These are phyloP conservation scores for Globisporangium middletonii DNA, from an alignment of 352 stramenopile genomes.

Conservation along the genomic window DNA sequence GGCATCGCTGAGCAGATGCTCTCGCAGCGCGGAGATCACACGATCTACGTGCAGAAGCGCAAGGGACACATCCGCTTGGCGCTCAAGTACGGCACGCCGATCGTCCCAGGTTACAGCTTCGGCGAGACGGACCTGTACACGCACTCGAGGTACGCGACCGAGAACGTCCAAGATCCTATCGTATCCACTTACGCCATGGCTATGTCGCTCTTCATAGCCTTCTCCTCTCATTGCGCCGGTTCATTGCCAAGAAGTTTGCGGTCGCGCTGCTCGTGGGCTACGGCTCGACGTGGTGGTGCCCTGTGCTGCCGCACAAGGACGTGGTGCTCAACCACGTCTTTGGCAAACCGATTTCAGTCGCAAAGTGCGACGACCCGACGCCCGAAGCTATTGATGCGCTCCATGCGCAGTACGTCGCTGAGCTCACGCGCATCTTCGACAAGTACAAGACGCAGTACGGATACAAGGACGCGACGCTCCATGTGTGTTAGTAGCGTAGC, in stretches of 20 bases:
- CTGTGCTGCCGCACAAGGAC: conserved; percentile 48
- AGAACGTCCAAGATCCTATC: no score
- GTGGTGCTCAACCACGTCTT: conserved; percentile 68
- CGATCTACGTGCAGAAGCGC: conserved; percentile 72
- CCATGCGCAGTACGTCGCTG: conserved; percentile 54
- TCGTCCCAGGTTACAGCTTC: conserved; percentile 78
- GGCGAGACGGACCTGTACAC: conserved; percentile 83
- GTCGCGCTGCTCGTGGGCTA: conserved; percentile 58
- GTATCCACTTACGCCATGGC: background rate
- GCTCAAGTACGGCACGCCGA: conserved; percentile 64
- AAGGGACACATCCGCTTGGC: conserved; percentile 80
- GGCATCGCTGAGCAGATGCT: conserved; percentile 84
- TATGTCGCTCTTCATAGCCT: conserved; percentile 21
- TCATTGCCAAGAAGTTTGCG: conserved; percentile 60
- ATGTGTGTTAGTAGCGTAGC: conserved; percentile 32
- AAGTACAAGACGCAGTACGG: conserved; percentile 82
- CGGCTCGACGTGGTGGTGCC: conserved; percentile 49
- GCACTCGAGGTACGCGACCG: conserved; percentile 42
- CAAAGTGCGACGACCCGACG: conserved; percentile 52
- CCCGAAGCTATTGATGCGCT: conserved; percentile 61
- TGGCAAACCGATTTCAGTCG: conserved; percentile 59
- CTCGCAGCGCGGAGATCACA: conserved; percentile 59
- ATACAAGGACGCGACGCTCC: conserved; percentile 46
- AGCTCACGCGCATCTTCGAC: conserved; percentile 74
- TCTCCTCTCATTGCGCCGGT: conserved; percentile 62